These are phyloP conservation scores for Scheffersomyces stipitis DNA, from an alignment of 805 yeast genomes.

Conservation along the genomic window DNA sequence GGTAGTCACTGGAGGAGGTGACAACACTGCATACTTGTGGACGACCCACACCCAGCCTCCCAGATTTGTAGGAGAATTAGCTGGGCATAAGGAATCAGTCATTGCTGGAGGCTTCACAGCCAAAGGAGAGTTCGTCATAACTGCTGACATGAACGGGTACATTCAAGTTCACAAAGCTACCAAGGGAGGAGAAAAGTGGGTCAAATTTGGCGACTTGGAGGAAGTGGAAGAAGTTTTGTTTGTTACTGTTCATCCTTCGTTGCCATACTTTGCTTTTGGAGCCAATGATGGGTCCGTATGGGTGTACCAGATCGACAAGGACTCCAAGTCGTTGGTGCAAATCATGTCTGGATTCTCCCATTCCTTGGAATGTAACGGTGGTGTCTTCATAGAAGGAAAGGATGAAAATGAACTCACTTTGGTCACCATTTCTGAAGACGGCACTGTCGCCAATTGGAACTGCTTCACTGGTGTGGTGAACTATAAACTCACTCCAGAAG, in stretches of 20 bases:
- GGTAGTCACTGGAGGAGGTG: conserved; percentile 95
- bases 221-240: conserved; percentile 91
- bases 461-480: conserved; percentile 71
- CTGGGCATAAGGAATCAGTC: conserved; percentile 86
- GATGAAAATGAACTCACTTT: conserved; percentile 61
- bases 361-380: conserved; percentile 76
- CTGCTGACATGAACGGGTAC: conserved; percentile 95
- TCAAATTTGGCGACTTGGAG: conserved; percentile 62
- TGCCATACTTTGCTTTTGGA: conserved; percentile 86
- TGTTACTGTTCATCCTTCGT: conserved; percentile 77
- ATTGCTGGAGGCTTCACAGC: conserved; percentile 78
- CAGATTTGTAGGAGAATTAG: conserved; percentile 68
- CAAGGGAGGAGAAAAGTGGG: conserved; percentile 85
- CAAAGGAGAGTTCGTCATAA: conserved; percentile 77
- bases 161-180: conserved; percentile 68
- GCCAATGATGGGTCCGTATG: conserved; percentile 92
- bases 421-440: conserved; percentile 81
- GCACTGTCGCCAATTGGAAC: conserved; percentile 85
- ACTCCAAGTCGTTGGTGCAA: conserved; percentile 51
- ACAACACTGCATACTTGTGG: conserved; percentile 87
- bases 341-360: conserved; percentile 81
- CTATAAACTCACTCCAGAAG: conserved; percentile 64
- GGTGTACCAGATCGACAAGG: conserved; percentile 75
- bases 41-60: conserved; percentile 88
- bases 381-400: conserved; percentile 59